Evolutionary conservation across 2,329 filamentous ascomycete species (phyloP).

Genomic region (Aspergillus aculeatus): DNA sequence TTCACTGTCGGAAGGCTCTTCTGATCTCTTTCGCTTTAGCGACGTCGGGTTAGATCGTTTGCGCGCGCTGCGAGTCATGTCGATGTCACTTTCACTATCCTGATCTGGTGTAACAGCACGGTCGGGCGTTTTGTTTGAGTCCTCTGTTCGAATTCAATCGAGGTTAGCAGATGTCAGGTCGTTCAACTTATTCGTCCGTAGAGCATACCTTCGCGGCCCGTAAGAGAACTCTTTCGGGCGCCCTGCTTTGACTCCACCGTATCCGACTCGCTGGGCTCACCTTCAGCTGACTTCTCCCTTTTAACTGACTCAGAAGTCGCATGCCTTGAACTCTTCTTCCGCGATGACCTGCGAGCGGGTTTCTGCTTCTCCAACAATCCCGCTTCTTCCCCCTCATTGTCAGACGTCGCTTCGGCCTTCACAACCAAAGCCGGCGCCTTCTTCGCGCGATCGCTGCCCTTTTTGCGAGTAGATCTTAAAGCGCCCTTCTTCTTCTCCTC

Average conservation of each 20-base stretch:
- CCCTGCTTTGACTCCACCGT: neutral
- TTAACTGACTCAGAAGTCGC: neutral
- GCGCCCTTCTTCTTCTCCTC: too few relatives aligned
- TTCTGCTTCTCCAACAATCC: neutral
- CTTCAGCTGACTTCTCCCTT: neutral
- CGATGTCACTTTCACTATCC: slow-evolving; percentile 20
- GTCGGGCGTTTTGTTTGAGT: neutral
- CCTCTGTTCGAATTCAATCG: neutral
- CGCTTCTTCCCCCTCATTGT: neutral
- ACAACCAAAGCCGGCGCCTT: slow-evolving; percentile 8
- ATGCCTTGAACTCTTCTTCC: neutral
- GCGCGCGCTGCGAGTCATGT: slow-evolving; percentile 15
- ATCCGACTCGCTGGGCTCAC: neutral
- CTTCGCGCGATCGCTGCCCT: too few relatives aligned
- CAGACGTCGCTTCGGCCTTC: slow-evolving; percentile 1
- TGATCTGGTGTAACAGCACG: neutral
- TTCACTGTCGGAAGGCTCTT: slow-evolving; percentile 8
- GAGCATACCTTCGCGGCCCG: too few relatives aligned
- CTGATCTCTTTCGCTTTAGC: slow-evolving; percentile 20
- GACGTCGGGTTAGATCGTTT: slow-evolving; percentile 6
- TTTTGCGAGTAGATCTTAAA: too few relatives aligned
- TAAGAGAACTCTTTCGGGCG: neutral
- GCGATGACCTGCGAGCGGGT: neutral
- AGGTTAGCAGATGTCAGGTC: neutral
- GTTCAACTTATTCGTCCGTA: too few relatives aligned